Percentiles rank a stretch among this genome's conserved stretches.
Evolutionary conservation across 2,329 filamentous ascomycete species (phyloP).

Genomic region (Cadophora gregata): DNA sequence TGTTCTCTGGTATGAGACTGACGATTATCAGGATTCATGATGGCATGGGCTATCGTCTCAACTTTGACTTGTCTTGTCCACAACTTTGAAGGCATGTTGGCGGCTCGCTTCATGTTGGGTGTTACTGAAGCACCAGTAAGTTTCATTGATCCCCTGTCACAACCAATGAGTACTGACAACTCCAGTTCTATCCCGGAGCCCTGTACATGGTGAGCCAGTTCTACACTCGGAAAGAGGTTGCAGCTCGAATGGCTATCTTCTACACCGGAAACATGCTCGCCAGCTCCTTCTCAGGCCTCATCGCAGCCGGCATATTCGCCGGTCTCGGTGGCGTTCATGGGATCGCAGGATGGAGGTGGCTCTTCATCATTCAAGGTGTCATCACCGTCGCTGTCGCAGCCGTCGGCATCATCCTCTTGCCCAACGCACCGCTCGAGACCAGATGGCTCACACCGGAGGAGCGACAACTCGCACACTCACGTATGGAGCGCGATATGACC

Average conservation of each 20-base stretch:
- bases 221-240: conserved; percentile 52
- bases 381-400: conserved; percentile 27
- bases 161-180: background rate
- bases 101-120: conserved; percentile 43
- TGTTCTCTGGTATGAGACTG: background rate
- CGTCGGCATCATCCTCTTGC: conserved; percentile 47
- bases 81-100: conserved; percentile 49
- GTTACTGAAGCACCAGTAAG: conserved; percentile 26
- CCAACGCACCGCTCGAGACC: conserved; percentile 52
- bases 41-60: conserved; percentile 58
- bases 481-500: conserved; percentile 35
- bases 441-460: conserved; percentile 31
- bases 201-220: conserved; percentile 53
- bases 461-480: conserved; percentile 22
- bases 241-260: conserved; percentile 45
- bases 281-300: conserved; percentile 47
- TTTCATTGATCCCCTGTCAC: no score
- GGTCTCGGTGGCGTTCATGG: conserved; percentile 46
- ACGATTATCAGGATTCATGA: conserved; percentile 43
- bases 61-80: conserved; percentile 51
- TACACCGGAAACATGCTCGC: conserved; percentile 48
- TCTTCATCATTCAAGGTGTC: conserved; percentile 49
- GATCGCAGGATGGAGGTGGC: conserved; percentile 50
- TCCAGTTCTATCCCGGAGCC: conserved; percentile 53
- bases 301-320: conserved; percentile 45